Base-by-base conservation (phyloP, 805 yeast genomes). In the Dipodascopsis uninucleata region DNA sequence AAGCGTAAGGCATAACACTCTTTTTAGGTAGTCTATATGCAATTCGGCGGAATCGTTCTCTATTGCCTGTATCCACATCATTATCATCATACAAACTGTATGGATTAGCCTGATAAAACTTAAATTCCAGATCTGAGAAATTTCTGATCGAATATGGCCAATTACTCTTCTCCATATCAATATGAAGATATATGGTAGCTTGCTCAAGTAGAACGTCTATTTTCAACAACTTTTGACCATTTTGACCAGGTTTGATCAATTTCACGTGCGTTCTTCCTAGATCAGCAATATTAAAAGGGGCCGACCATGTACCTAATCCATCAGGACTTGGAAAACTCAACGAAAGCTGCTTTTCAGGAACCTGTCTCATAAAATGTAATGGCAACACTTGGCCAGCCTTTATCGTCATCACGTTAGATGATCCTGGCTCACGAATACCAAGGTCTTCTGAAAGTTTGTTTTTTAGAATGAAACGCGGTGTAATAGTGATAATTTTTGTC, bases 1-100 rank as follows among this genome's bases (percentile, higher is more conserved):
- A 93, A 0, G 98, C 86, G 63, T 93, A 93, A 0, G 97, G 96
- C 97, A 93, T 93, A 2, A 87, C 95, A 65, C 96, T 85, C 58
- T 78, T 79, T 1, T 95, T 79, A 0, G 97, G 97, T 9, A 94
- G 73, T 36, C 78, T 75, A 62, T 90, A 93, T 58, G 74, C 79
- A 8, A 87, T 72, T 0, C 97, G 96, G 51, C 78, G 80, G 65
- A 82, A 89, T 9, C 55, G 41, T 39, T 33, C 45, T 40, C 39
- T 32, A 33, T 22, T 42, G 18, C 35, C 28, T 12, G 43, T 29
- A 29, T 31, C 25, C 18, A 31, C 17, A 47, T 77, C 81, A 47
- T 80, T 84, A 46, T 76, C 77, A 24, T 75, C 57, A 58, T 65
- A 61, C 14, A 38, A 43, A 26, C 46, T 46, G 31, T 50, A 50